Conservation (phyloP, 345 rosid genomes). For the Euphorbia pulcherrima region DNA sequence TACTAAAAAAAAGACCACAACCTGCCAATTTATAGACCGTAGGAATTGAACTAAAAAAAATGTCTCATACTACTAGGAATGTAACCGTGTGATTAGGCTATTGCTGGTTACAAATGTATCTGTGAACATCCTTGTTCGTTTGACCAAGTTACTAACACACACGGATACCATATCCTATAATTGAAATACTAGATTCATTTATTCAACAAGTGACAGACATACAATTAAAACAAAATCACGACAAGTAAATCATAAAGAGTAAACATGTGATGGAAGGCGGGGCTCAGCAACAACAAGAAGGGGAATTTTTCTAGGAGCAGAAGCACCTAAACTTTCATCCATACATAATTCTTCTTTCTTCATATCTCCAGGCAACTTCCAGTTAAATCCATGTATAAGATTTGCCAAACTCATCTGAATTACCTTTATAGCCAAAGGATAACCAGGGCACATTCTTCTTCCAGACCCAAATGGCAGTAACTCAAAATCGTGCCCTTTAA, state of each 20-base stretch:
- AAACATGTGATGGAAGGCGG: conserved; percentile 42
- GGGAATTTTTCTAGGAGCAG: conserved; percentile 47
- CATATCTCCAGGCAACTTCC: conserved; percentile 42
- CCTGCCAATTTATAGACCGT: too few species aligned
- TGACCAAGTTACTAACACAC: too few species aligned
- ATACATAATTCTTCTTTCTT: conserved; percentile 40
- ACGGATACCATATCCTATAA: too few species aligned
- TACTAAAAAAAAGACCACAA: too few species aligned
- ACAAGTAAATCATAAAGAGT: conserved; percentile 13
- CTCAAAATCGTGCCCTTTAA: conserved; percentile 57
- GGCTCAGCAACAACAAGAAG: conserved; percentile 40
- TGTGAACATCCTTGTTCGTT: too few species aligned
- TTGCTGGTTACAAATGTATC: too few species aligned
- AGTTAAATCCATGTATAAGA: conserved; percentile 53
- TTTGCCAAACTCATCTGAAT: conserved; percentile 50
- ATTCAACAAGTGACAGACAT: too few species aligned
- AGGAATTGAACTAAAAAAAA: too few species aligned
- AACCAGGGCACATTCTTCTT: conserved; percentile 77
- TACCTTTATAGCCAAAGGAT: conserved; percentile 52
- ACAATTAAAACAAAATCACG: too few species aligned
- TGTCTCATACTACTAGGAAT: too few species aligned
- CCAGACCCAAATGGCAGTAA: conserved; percentile 65
- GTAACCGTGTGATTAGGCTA: too few species aligned
- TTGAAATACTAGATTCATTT: too few species aligned
- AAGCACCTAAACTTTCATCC: conserved; percentile 57